Base-by-base conservation (phyloP, 768 basidiomycete genomes). In the Tulasnella sp. region DNA sequence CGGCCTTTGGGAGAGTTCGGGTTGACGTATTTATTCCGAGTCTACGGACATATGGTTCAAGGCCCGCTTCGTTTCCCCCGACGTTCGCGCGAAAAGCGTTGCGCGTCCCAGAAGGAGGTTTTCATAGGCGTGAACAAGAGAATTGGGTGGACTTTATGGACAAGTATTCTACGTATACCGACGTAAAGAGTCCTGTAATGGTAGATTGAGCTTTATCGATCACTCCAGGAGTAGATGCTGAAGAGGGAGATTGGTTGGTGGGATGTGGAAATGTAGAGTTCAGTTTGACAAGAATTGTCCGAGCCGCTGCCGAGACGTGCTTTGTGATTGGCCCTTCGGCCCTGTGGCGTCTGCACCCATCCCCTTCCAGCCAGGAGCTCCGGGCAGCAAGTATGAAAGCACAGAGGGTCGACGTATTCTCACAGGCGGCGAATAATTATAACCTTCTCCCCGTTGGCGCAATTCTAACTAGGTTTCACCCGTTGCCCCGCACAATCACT, bases 321-420 rank as follows among this genome's bases (percentile, higher is more conserved):
- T 12, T n/a, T 62, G 58, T 62, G 58, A 62, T 62, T 62, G 58
- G 58, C 58, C 58, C n/a, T n/a, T n/a, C n/a, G n/a, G n/a, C n/a
- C n/a, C n/a, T 10, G 58, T 62, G 58, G 58, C 58, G 58, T 62
- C 14, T 14, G 3, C 31, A 8, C 31, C n/a, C 14, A 16, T 68
- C 34, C 18, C 62, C 62, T 68, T 68, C 2, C n/a, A 14, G 62
- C 8, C 27, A 68, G n/a, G 12, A 27, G 21, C 27, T 36, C 62
- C 62, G 27, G 62, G 27, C 62, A 14, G 21, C 62, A 52, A 6
- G 16, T 10, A 18, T 21, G 21, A 62, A 62, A 68, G 24, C 14
- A 34, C 62, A 14, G 4, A 27, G 62, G 58, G 40, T 40, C 42
- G 9, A 44, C 42, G 40, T 40, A 62, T 4, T 27, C 31, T 3